These are phyloP conservation scores for Pseudozyma hubeiensis DNA, from an alignment of 1,284 basidiomycete genomes.

Conservation along the genomic window DNA sequence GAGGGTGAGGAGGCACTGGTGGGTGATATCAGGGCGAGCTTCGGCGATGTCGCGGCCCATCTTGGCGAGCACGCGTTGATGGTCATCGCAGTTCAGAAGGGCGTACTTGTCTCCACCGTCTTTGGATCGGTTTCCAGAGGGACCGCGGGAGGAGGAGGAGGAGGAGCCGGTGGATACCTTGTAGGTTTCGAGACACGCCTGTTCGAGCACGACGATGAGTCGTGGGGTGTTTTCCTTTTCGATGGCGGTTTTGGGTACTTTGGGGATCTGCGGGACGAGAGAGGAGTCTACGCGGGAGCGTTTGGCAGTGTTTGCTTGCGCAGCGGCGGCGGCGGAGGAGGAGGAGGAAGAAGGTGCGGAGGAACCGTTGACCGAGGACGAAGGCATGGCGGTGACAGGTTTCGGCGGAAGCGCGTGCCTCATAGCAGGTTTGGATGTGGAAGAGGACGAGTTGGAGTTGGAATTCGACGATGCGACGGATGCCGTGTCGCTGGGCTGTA, in stretches of 20 bases:
- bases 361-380: conserved; percentile 11
- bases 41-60: conserved; percentile 98
- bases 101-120: conserved; percentile 83
- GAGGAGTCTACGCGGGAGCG: conserved; percentile 60
- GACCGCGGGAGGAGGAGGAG: conserved; percentile 65
- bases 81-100: conserved; percentile 97
- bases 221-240: conserved; percentile 62
- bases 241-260: conserved; percentile 62
- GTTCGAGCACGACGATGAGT: conserved; percentile 89
- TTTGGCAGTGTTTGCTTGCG: conserved; percentile 50
- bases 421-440: conserved; percentile 28
- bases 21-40: conserved; percentile 96
- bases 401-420: conserved; percentile 58
- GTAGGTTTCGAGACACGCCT: conserved; percentile 96
- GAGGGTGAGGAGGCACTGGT: conserved; percentile 97
- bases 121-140: conserved; percentile 68
- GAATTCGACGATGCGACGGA: conserved; percentile 19
- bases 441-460: conserved; percentile 15
- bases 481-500: conserved; percentile 14
- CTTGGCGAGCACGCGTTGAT: conserved; percentile 97
- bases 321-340: conserved; percentile 31
- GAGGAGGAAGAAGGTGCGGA: conserved; percentile 10
- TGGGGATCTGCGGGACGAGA: conserved; percentile 64
- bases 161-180: conserved; percentile 76
- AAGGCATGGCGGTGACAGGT: conserved; percentile 41